Evolutionary conservation across 1,284 basidiomycete species (phyloP), one percentile per base, ranked within the genome.

Genomic region (Ceratobasidium sp.): DNA sequence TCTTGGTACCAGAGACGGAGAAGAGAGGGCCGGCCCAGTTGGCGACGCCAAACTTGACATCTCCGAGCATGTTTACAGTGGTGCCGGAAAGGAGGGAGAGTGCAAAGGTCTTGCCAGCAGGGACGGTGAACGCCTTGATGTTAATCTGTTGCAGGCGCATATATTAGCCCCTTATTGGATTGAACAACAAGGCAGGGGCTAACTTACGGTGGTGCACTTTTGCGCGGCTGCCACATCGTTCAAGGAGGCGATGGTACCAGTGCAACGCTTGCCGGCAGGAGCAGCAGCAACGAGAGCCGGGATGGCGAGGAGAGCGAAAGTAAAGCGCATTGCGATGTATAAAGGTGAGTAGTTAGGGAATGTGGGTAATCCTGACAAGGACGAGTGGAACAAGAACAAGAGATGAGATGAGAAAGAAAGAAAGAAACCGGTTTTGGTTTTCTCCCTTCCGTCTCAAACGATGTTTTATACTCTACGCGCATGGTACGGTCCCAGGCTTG

Each of bases 21-120:
- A 83, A 82, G 47, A 88, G 78, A 8, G 87, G 87, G 19, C 87
- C 87, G 0, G 76, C 78, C 86, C 87, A 87, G 33, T 76, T 81
- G 65, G 79, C 45, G 73, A 84, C 69, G 15, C 83, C 86, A 77
- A 88, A 88, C 22, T 78, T 76, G 47, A 88, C 81, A 14, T 86
- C 83, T 11, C 87, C 87, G 86, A 86, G 80, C 80, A 88, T 79
- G 75, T 81, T 87, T 60, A 88, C 87, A 3, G 82, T 86, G 0
- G 86, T 84, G 2, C 84, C 84, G n/a, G 79, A 77, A 64, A 83
- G 64, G 53, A 88, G 79, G 44, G 79, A 67, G 29, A 88, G 81
- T 3, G 78, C 80, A 56, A 88, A 82, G 0, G 81, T 83, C 77
- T 84, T 44, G 4, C 85, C 87, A 56, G 81, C 82, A n/a, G 87